Conservation (phyloP, 176 grass and related monocot species). For the Lolium multiflorum region DNA sequence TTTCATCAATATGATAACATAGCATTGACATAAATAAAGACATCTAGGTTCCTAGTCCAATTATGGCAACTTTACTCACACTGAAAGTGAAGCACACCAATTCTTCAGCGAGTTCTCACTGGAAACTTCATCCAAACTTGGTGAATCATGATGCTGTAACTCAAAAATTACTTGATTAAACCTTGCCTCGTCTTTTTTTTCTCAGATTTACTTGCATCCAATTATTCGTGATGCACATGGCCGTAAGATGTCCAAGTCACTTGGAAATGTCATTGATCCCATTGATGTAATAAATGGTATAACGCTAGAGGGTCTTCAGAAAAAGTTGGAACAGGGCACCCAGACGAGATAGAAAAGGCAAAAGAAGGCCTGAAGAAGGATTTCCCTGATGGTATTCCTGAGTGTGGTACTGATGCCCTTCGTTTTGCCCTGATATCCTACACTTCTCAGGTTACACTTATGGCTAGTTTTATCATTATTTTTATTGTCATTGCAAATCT, state of each 20-base stretch:
- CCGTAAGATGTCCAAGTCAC: constrained; percentile 90
- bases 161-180: neutral
- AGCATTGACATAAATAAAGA: constrained; percentile 15
- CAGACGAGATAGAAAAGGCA: constrained; percentile 63
- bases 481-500: constrained; percentile 31
- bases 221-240: constrained; percentile 93
- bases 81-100: constrained; percentile 22
- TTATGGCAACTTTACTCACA: neutral
- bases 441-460: constrained; percentile 73
- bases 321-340: constrained; percentile 79
- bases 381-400: constrained; percentile 89
- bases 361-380: constrained; percentile 79
- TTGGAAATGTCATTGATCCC: constrained; percentile 90
- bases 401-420: constrained; percentile 94
- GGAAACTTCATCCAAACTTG: neutral
- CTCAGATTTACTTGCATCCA: constrained; percentile 91
- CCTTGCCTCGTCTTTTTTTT: constrained; percentile 15
- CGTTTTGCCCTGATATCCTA: constrained; percentile 86
- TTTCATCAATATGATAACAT: constrained; percentile 1
- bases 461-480: constrained; percentile 19
- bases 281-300: constrained; percentile 96
- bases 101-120: neutral
- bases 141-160: constrained; percentile 10
- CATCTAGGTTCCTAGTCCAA: constrained; percentile 11
- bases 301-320: constrained; percentile 72